Evolutionary conservation across 495 filamentous ascomycete species (phyloP), one percentile per base, ranked within the genome.

Genomic region (Penicillium daleae): DNA sequence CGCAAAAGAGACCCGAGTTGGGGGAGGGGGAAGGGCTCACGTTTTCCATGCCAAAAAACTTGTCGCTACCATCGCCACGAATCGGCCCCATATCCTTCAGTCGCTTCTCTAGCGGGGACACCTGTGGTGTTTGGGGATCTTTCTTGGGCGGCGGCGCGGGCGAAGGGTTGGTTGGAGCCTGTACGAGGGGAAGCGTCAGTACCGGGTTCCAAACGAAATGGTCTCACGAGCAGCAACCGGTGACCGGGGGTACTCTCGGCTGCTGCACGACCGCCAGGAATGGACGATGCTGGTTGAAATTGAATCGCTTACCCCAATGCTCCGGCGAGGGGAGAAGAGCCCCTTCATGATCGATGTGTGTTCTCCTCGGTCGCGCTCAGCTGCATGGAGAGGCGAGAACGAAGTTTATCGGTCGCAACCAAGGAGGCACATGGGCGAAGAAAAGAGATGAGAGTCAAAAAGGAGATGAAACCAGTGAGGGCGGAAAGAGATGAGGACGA

Each of bases 1-100:
- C 12, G 32, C 17, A 35, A 56, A n/a, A 29, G 32, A 22, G 17
- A 66, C n/a, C 42, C 33, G 33, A 31, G 32, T 27, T 9, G 21
- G 21, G 3, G 50, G 21, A 49, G 22, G 12, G 27, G 2, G 42
- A 17, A 44, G 44, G 17, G 76, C 91, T 82, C 82, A 97, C 93
- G 80, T 99, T 99, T 77, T 98, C 95, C 82, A 98, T 88, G 3
- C 96, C 95, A 80, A 94, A 98, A 78, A 96, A 98, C 81, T 97
- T 97, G 77, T 99, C 95, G 74, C 90, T 97, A 22, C 96, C 95
- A 80, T 99, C 93, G 39, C 79, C 79, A 61, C 92, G 85, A 60
- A 94, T 77, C 1, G 92, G 83, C 13, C 92, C 92, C 54, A 92
- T 85, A 73, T 93, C 90, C 63, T 85, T 83, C 32, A 97, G 76